Conservation (phyloP, 805 yeast species). For the Pichia cabralensis region DNA sequence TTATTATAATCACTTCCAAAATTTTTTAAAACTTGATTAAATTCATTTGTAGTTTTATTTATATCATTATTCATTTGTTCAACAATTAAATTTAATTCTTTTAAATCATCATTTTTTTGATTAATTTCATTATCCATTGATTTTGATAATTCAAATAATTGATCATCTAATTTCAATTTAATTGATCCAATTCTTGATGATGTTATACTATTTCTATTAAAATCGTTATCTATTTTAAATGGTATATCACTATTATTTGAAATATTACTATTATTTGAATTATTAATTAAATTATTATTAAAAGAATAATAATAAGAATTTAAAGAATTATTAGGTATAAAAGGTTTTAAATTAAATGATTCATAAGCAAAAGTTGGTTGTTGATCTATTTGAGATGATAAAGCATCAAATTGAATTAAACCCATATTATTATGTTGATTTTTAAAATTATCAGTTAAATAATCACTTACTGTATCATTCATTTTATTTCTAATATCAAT, state of each 20-base stretch:
- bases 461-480: slow-evolving; percentile 33
- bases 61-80: slow-evolving; percentile 26
- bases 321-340: too few species aligned
- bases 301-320: too few species aligned
- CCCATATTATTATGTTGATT: too few species aligned
- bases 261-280: too few species aligned
- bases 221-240: too few species aligned
- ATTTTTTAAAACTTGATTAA: slow-evolving; percentile 12
- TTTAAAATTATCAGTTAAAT: slow-evolving; percentile 21
- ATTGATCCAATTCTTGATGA: slow-evolving; percentile 44
- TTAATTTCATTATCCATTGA: slow-evolving; percentile 48
- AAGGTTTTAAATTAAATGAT: slow-evolving; percentile 21
- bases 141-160: slow-evolving; percentile 35
- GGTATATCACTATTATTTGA: neutral
- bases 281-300: too few species aligned
- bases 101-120: slow-evolving; percentile 28
- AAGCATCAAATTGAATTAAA: too few species aligned
- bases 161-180: too few species aligned
- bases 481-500: slow-evolving; percentile 40
- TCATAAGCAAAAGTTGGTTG: slow-evolving; percentile 11
- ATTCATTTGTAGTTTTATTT: slow-evolving; percentile 21
- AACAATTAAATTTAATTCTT: slow-evolving; percentile 20
- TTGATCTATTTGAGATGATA: too few species aligned
- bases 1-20: slow-evolving; percentile 2
- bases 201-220: too few species aligned